These are phyloP conservation scores for Aspergillus biplanus DNA, from an alignment of 495 filamentous ascomycete genomes.

Conservation along the genomic window DNA sequence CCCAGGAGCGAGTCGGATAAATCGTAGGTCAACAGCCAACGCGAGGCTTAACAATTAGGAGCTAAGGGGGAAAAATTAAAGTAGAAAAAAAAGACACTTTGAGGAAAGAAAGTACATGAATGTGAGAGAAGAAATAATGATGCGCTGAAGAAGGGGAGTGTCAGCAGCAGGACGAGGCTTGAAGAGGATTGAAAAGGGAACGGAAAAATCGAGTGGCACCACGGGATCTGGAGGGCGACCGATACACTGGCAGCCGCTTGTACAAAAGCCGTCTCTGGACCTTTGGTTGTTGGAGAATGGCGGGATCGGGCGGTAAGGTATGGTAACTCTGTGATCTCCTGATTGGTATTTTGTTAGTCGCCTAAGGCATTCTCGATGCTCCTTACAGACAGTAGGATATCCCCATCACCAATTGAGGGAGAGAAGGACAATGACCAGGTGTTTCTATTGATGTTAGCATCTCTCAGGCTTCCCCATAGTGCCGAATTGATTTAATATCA, in stretches of 20 bases:
- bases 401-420: neutral
- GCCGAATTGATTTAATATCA: no score
- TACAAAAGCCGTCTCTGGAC: no score
- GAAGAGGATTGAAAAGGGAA: slow-evolving; percentile 13
- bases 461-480: neutral
- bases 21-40: neutral
- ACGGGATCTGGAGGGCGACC: slow-evolving; percentile 6
- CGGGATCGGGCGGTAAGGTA: slow-evolving; percentile 10
- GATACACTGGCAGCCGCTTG: neutral
- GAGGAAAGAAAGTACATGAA: slow-evolving; percentile 5
- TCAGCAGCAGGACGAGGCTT: slow-evolving; percentile 8
- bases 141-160: slow-evolving; percentile 8
- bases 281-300: no score
- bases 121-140: slow-evolving; percentile 3
- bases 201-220: slow-evolving; percentile 23
- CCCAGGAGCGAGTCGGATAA: slow-evolving; percentile 7
- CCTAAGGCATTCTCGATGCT: neutral
- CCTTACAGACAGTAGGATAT: neutral
- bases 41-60: slow-evolving; percentile 4
- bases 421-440: neutral
- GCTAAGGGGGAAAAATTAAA: neutral
- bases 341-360: neutral
- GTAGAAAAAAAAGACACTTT: no score
- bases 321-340: neutral
- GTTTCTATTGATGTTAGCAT: neutral